Evolutionary conservation across 1,139 yeast genomes (phyloP).

Genomic region (Pichia sp.): DNA sequence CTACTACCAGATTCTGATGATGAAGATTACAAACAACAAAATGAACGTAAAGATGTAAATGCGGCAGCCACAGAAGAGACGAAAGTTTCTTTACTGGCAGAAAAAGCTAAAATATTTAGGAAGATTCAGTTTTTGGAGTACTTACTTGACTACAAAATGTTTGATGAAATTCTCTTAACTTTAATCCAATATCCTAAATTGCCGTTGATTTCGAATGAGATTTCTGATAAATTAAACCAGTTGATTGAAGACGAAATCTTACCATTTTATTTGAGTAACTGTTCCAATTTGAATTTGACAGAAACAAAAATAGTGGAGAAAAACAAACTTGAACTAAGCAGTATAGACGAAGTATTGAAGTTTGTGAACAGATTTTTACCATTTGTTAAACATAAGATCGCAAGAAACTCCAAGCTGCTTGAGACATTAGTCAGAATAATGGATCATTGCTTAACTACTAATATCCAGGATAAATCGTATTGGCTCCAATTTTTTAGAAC

Average conservation of each 20-base stretch:
- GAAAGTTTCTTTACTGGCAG: constrained; percentile 10
- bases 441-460: constrained; percentile 10
- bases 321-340: constrained; percentile 25
- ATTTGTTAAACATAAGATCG: constrained; percentile 52
- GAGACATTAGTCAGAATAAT: constrained; percentile 58
- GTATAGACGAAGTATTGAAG: constrained; percentile 36
- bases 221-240: constrained; percentile 41
- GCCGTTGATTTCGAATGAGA: constrained; percentile 45
- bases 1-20: constrained; percentile 59
- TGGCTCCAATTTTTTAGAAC: constrained; percentile 65
- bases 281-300: constrained; percentile 7
- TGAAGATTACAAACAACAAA: constrained; percentile 12
- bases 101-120: constrained; percentile 16
- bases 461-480: constrained; percentile 26
- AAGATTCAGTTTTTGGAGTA: constrained; percentile 42
- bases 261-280: constrained; percentile 35
- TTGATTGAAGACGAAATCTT: constrained; percentile 42
- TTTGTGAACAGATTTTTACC: constrained; percentile 42
- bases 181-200: constrained; percentile 58
- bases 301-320: constrained; percentile 19
- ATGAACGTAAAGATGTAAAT: constrained; percentile 9
- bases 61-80: neutral
- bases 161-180: constrained; percentile 55
- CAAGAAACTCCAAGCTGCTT: constrained; percentile 40
- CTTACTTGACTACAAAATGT: constrained; percentile 53